Evolutionary conservation across 2,329 filamentous ascomycete genomes (phyloP).

Genomic region (Cladosporium sp.): DNA sequence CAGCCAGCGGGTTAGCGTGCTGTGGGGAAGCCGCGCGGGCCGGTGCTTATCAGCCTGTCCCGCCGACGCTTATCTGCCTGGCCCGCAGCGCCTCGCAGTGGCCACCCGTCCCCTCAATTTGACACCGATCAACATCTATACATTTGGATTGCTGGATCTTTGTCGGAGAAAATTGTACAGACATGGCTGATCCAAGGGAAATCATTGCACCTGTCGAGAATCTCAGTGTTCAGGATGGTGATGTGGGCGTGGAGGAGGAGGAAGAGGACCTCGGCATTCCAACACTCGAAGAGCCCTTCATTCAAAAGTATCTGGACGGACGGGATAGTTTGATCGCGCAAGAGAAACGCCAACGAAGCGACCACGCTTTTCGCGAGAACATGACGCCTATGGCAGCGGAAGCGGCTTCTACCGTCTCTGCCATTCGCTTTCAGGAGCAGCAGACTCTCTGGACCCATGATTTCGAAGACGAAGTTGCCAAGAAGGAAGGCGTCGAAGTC

Average conservation of each 20-base stretch:
- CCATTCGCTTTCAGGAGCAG: constrained; percentile 73
- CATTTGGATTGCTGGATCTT: too few relatives aligned
- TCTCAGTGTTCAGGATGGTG: neutral
- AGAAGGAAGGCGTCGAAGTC: constrained; percentile 55
- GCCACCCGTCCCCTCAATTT: too few relatives aligned
- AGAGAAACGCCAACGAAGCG: constrained; percentile 75
- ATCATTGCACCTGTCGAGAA: constrained; percentile 4
- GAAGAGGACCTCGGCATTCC: constrained; percentile 28
- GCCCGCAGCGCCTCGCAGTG: neutral
- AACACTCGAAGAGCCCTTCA: constrained; percentile 60
- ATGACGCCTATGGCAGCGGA: constrained; percentile 72
- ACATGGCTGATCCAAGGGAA: neutral
- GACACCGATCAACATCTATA: too few relatives aligned
- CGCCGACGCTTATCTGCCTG: neutral
- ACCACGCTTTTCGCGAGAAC: constrained; percentile 63
- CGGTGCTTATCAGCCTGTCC: neutral
- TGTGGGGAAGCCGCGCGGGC: neutral
- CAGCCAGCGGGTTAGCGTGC: neutral
- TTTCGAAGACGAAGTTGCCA: constrained; percentile 63
- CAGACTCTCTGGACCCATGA: constrained; percentile 68
- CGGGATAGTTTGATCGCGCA: constrained; percentile 69
- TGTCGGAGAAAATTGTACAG: neutral
- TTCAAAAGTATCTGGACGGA: constrained; percentile 74
- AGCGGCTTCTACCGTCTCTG: constrained; percentile 72
- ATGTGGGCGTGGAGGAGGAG: constrained; percentile 22